phyloP scores from a whole-genome alignment of 345 rosid genomes.

The Eutrema japonicum region DNA sequence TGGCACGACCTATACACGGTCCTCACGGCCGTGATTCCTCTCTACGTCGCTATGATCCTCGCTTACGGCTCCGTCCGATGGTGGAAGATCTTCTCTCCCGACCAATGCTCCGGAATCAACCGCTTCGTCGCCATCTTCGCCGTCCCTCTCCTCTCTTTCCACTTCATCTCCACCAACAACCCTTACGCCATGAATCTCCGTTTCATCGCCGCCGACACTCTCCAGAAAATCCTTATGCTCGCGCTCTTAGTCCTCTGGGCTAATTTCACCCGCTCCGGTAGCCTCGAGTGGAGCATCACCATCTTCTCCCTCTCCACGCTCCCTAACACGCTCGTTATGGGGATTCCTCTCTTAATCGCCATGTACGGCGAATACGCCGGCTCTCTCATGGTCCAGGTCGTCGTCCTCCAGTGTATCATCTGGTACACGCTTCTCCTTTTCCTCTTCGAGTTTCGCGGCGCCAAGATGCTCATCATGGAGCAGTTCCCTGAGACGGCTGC shows the following conservation, averaged over 20 bases:
- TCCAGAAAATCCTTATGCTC: conserved; percentile 80
- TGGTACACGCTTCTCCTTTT: conserved; percentile 97
- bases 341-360: conserved; percentile 90
- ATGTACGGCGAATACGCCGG: conserved; percentile 84
- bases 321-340: conserved; percentile 96
- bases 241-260: conserved; percentile 66
- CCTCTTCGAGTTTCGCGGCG: conserved; percentile 90
- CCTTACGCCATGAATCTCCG: conserved; percentile 88
- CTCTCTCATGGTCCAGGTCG: conserved; percentile 92
- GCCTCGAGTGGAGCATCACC: conserved; percentile 93
- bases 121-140: conserved; percentile 94
- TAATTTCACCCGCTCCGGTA: conserved; percentile 63
- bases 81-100: conserved; percentile 97
- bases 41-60: conserved; percentile 93
- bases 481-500: conserved; percentile 97
- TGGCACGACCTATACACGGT: conserved; percentile 86
- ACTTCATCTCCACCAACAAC: conserved; percentile 86
- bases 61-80: conserved; percentile 98
- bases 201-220: conserved; percentile 92
- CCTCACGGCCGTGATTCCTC: conserved; percentile 85
- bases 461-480: conserved; percentile 89
- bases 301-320: conserved; percentile 88
- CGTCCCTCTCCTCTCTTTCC: conserved; percentile 94
- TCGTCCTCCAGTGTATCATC: conserved; percentile 92
- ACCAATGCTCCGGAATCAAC: conserved; percentile 98